Evolutionary conservation across 352 stramenopile genomes (phyloP), one percentile per base, ranked within the genome.

Genomic region (Thraustochytrium sp.): DNA sequence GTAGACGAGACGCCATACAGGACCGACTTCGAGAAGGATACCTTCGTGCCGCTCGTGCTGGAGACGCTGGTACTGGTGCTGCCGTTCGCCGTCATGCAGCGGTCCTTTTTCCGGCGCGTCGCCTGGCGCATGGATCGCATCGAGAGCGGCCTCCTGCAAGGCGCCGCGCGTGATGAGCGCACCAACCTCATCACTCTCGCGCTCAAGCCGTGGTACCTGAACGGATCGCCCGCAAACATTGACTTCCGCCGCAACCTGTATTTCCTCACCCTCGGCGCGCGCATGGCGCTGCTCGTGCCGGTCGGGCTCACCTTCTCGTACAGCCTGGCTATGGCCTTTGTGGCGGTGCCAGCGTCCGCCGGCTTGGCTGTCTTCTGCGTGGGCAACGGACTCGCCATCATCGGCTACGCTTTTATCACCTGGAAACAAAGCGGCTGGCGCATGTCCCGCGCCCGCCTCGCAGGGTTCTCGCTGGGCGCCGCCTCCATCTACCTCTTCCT

Each of bases 231-330:
- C 3, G 51, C 49, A 9, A 82, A 82, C 46, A 51, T 82, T 18
- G 74, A 82, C 56, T 82, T 82, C 34, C 49, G 74, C 1, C 74
- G 74, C 40, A 82, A 82, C 56, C 53, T 82, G 21, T 82, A 55
- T 37, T 82, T 82, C 44, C 18, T 82, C 16, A 82, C 51, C 18
- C 37, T 65, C 26, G 74, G 74, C 13, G 74, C 74, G 16, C 16
- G 31, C 8, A 55, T 82, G 9, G 23, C 31, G 16, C 55, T 82
- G 23, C 31, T 37, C 29, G 74, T 75, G 31, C 74, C 74, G 8
- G 48, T 76, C 13, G 74, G 29, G 26, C n/a, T 54, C 37, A 49
- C 31, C 38, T 54, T 82, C n/a, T 82, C 74, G 37, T 82, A 82
- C 38, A 73, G 53, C 46, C 42, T 82, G 11, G 53, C 49, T 1